phyloP scores from a whole-genome alignment of 2,329 filamentous ascomycete species.

The Drechmeria coniospora region DNA sequence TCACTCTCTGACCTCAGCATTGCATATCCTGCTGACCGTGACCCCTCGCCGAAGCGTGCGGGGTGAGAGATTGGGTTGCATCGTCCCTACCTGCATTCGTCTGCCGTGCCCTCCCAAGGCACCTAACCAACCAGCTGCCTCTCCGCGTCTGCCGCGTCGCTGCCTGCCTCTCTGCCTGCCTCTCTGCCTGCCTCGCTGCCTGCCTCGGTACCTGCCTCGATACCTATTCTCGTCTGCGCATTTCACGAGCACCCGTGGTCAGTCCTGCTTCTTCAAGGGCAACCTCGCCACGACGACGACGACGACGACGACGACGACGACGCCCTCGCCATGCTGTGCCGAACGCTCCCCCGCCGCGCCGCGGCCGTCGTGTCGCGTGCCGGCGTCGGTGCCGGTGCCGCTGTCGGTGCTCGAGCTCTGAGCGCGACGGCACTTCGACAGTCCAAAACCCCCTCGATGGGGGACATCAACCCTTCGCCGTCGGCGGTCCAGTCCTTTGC shows the following conservation, averaged over 20 bases:
- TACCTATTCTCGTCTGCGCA: not conserved
- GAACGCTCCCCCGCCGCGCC: conserved; percentile 31
- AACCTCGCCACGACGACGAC: conserved; percentile 12
- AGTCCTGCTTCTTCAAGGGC: conserved; percentile 2
- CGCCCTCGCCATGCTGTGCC: conserved; percentile 30
- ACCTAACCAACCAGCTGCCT: too few relatives aligned
- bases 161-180: not conserved
- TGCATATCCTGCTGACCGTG: conserved; percentile 1
- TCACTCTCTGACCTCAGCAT: not conserved
- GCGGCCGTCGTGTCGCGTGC: conserved; percentile 29
- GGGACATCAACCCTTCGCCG: conserved; percentile 57
- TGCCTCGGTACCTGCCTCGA: not conserved
- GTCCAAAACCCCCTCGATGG: conserved; percentile 54
- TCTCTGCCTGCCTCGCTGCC: not conserved
- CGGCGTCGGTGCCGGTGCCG: too few relatives aligned
- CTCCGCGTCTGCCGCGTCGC: conserved; percentile 1
- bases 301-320: too few relatives aligned
- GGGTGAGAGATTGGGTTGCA: conserved; percentile 9
- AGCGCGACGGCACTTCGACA: conserved; percentile 33
- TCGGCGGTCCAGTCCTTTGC: conserved; percentile 63
- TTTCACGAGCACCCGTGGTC: not conserved
- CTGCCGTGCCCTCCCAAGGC: conserved; percentile 16
- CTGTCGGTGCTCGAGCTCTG: conserved; percentile 34
- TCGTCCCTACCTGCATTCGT: conserved; percentile 6
- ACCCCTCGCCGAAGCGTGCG: conserved; percentile 9